phyloP scores from a whole-genome alignment of 1,284 basidiomycete species.

The Puccinia triticina region DNA sequence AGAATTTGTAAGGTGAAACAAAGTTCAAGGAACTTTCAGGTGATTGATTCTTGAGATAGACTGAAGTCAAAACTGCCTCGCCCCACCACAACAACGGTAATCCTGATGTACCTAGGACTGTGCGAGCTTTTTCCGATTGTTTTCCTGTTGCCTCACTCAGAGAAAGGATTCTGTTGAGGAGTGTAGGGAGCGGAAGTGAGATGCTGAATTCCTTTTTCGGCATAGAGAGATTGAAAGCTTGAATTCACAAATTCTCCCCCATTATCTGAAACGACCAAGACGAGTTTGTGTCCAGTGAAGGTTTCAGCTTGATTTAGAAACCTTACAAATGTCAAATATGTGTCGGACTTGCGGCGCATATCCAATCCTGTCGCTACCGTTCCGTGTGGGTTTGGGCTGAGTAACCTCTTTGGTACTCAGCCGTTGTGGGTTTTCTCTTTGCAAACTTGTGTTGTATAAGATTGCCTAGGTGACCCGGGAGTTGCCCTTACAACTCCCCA shows the following conservation, averaged over 20 bases:
- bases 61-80: not conserved
- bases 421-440: too few relatives aligned
- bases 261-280: not conserved
- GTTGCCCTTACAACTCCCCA: too few relatives aligned
- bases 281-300: not conserved
- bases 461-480: too few relatives aligned
- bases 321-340: not conserved
- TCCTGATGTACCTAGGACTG: not conserved
- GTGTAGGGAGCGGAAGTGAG: conserved; percentile 1
- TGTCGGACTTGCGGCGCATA: not conserved
- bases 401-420: too few relatives aligned
- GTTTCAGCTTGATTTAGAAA: not conserved
- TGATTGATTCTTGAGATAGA: conserved; percentile 9
- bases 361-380: too few relatives aligned
- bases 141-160: not conserved
- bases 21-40: not conserved
- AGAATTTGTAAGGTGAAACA: not conserved
- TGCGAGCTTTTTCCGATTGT: conserved; percentile 1
- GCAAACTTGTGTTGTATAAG: too few relatives aligned
- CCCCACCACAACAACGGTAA: not conserved
- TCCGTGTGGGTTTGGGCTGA: too few relatives aligned
- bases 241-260: conserved; percentile 2
- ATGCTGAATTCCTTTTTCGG: conserved; percentile 1
- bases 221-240: not conserved
- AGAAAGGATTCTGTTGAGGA: conserved; percentile 29